Base-by-base conservation (phyloP, 345 rosid genomes). In the Citrus trifoliata region DNA sequence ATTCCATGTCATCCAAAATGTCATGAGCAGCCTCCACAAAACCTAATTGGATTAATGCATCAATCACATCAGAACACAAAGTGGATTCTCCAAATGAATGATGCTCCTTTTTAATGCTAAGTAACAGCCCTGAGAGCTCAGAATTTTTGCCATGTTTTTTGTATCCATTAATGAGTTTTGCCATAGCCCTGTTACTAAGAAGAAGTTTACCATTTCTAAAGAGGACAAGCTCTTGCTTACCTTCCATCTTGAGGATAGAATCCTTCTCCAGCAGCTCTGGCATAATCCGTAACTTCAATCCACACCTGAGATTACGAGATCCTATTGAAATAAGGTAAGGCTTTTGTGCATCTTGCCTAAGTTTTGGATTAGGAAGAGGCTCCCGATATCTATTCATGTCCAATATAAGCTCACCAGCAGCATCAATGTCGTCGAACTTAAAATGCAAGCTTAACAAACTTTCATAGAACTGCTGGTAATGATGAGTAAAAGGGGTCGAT, bases 1-100 rank as follows among this genome's bases (percentile, higher is more conserved):
- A 78, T 83, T 86, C 89, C 85, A 86, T 83, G 83, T 91, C 96
- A 82, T 95, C 98, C 85, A 93, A 86, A 80, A 93, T 88, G 84
- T 95, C 99, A 79, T 92, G 98, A 76, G 95, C 98, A 80, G 90
- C 83, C 76, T 91, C 95, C 82, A 83, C 81, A 96, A 97, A 93
- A 80, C 92, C 94, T 68, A 86, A 33, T 64, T 19, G 77, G 79
- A 93, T 83, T 85, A 89, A 91, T 68, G 93, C 92, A 76, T 84
- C 86, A 78, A 92, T 76, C 13, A 92, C 90, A 46, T 87, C 86
- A 27, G 76, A 84, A 81, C 89, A 87, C 79, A 94, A 65, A 21
- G 32, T 65, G 42, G 79, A 79, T 70, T 80, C 80, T 56, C 79
- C 83, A 0, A 60, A 62, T 6, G 79, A 68, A 60, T 16, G 16